phyloP scores from a whole-genome alignment of 495 filamentous ascomycete genomes.

The Penicillium psychrofluorescens region DNA sequence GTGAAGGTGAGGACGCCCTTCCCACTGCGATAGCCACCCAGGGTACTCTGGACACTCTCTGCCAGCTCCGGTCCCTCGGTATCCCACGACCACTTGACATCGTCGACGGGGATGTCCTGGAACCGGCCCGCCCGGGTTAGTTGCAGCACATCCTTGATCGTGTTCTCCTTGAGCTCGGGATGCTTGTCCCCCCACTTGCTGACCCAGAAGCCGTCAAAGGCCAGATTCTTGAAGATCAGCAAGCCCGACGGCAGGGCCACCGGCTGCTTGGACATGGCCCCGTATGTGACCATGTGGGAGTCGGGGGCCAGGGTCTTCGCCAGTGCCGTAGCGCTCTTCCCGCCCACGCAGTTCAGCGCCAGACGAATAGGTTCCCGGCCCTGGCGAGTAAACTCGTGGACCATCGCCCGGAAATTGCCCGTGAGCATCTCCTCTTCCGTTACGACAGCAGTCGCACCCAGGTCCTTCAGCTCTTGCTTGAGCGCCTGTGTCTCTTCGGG shows the following conservation, averaged over 20 bases:
- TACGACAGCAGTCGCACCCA: conserved; percentile 76
- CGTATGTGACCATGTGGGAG: conserved; percentile 84
- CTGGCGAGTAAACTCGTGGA: conserved; percentile 63
- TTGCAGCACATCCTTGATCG: conserved; percentile 72
- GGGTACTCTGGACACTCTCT: conserved; percentile 64
- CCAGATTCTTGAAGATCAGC: conserved; percentile 84
- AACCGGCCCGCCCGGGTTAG: conserved; percentile 69
- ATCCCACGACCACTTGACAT: conserved; percentile 73
- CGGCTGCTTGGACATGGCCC: conserved; percentile 86
- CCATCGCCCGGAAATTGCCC: conserved; percentile 51
- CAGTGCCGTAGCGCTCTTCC: conserved; percentile 66
- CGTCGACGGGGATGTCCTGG: conserved; percentile 69
- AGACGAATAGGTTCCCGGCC: conserved; percentile 62
- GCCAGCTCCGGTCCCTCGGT: conserved; percentile 57
- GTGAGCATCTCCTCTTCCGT: conserved; percentile 71
- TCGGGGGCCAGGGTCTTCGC: conserved; percentile 58
- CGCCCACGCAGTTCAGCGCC: conserved; percentile 93
- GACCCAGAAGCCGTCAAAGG: conserved; percentile 91
- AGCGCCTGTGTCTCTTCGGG: conserved; percentile 56
- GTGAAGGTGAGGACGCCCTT: conserved; percentile 88
- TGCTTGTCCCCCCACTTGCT: conserved; percentile 78
- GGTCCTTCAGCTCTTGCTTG: conserved; percentile 57
- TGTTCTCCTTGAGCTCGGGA: conserved; percentile 64
- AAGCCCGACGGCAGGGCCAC: conserved; percentile 67
- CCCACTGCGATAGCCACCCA: conserved; percentile 70